Percentiles rank a stretch among this genome's conserved stretches.
Evolutionary conservation across 129 eudicot species (phyloP).

Genomic region (Artemisia tridentata): DNA sequence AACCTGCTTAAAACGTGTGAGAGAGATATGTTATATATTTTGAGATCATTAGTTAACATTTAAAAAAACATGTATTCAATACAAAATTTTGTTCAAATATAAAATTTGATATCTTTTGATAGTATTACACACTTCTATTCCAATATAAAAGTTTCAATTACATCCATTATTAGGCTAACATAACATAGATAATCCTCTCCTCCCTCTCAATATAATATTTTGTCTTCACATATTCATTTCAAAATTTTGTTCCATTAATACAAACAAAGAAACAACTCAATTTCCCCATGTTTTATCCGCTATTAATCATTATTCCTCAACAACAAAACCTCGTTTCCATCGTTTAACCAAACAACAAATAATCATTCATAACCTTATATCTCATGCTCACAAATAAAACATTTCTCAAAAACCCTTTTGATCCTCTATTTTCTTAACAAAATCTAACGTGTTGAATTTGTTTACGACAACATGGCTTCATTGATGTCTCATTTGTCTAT

Average conservation of each 20-base stretch:
- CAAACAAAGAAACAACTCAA: constrained; percentile 16
- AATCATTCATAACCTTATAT: constrained; percentile 25
- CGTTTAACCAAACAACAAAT: constrained; percentile 28
- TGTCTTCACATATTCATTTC: constrained; percentile 16
- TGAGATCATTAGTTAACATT: no score
- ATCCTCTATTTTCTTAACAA: constrained; percentile 24
- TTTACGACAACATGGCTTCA: constrained; percentile 26
- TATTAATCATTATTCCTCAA: constrained; percentile 10
- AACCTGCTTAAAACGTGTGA: no score
- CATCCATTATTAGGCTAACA: no score
- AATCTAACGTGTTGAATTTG: not conserved
- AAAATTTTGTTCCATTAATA: constrained; percentile 19
- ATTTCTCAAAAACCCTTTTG: constrained; percentile 11
- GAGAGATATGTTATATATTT: no score
- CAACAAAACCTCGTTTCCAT: constrained; percentile 29
- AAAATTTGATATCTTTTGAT: no score
- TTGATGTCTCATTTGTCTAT: constrained; percentile 28
- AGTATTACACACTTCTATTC: no score
- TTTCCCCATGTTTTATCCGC: constrained; percentile 40
- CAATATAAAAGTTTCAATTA: no score
- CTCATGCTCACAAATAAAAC: constrained; percentile 13
- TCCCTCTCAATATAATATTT: constrained; percentile 6
- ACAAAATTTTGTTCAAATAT: no score
- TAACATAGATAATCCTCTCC: not conserved
- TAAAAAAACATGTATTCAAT: no score